Conservation (phyloP, 1,284 basidiomycete genomes). For the Ceratobasidium sp. region DNA sequence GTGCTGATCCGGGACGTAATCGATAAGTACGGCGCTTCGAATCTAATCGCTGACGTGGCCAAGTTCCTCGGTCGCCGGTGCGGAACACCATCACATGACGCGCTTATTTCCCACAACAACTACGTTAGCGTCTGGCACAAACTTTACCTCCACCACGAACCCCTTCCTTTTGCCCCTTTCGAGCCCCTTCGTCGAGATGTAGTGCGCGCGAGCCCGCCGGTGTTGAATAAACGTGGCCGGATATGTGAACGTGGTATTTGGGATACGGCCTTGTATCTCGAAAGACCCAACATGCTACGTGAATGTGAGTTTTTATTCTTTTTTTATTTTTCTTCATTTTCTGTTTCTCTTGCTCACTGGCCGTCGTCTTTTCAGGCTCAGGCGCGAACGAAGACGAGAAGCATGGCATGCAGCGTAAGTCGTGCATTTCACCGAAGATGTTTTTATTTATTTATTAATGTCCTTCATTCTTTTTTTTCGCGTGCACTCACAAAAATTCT, state of each 20-base stretch:
- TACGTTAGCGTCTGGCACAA: background rate
- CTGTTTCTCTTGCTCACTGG: too few species aligned
- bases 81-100: background rate
- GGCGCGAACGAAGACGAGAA: background rate
- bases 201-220: background rate
- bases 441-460: background rate
- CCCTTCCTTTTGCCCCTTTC: background rate
- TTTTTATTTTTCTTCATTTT: too few species aligned
- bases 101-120: background rate
- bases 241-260: background rate
- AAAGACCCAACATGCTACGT: background rate
- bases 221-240: background rate
- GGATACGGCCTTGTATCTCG: constrained; percentile 7
- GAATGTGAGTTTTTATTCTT: background rate
- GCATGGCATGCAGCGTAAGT: constrained; percentile 20
- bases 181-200: background rate
- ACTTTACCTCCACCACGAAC: background rate
- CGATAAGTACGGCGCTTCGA: background rate
- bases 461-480: too few species aligned
- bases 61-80: background rate
- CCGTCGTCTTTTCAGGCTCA: background rate
- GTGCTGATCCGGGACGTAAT: background rate
- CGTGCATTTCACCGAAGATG: background rate
- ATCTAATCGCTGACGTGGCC: background rate
- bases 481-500: background rate